phyloP scores from a whole-genome alignment of 768 basidiomycete species.

The Clitopilus hobsonii region DNA sequence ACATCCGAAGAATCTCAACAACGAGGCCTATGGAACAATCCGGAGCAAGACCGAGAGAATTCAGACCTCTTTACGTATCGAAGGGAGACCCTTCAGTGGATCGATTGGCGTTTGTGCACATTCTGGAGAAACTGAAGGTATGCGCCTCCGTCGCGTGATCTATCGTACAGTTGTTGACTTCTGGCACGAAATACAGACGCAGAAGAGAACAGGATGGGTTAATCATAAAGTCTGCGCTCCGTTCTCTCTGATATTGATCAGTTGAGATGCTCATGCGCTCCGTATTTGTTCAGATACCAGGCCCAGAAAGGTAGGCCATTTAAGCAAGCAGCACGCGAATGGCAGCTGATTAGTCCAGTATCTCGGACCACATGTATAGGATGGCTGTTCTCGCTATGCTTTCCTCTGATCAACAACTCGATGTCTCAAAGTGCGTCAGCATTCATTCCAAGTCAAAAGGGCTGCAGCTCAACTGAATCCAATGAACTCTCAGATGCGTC shows the following conservation, averaged over 20 bases:
- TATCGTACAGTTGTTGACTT: background rate
- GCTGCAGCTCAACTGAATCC: no score
- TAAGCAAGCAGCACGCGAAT: background rate
- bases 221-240: constrained; percentile 67
- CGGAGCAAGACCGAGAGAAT: constrained; percentile 15
- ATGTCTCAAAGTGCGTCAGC: constrained; percentile 70
- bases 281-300: constrained; percentile 52
- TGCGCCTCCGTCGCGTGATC: background rate
- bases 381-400: constrained; percentile 96
- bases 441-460: no score
- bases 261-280: background rate
- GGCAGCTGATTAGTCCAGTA: constrained; percentile 38
- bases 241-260: background rate
- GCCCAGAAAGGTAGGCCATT: constrained; percentile 66
- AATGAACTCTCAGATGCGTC: constrained; percentile 78
- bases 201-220: constrained; percentile 95
- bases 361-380: constrained; percentile 96
- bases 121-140: constrained; percentile 87
- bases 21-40: no score
- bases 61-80: constrained; percentile 54
- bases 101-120: constrained; percentile 85
- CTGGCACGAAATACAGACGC: constrained; percentile 52
- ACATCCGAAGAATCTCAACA: background rate
- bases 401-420: constrained; percentile 65
- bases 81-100: constrained; percentile 56